Evolutionary conservation across 148 eudicot genomes (phyloP).

Genomic region (Arctostaphylos glauca): DNA sequence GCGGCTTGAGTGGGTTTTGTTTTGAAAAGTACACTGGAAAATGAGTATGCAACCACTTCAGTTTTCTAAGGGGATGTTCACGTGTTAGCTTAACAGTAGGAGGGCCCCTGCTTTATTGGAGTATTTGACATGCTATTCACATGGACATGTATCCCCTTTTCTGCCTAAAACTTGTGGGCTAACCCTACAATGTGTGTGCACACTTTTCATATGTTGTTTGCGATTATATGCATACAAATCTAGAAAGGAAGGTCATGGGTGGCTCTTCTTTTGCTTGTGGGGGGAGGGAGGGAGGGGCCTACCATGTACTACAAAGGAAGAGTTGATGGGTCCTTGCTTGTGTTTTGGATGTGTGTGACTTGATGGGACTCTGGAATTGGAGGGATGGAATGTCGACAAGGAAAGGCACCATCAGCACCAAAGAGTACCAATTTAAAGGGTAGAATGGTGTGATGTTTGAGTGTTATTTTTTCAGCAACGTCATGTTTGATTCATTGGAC

Average conservation of each 20-base stretch:
- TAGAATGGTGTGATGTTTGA: not conserved
- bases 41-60: not conserved
- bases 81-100: not conserved
- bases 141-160: not conserved
- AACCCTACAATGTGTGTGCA: not conserved
- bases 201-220: not conserved
- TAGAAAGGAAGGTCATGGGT: no score
- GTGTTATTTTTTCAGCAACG: not conserved
- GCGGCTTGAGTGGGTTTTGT: not conserved
- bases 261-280: not conserved
- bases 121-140: slow-evolving; percentile 5
- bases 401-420: slow-evolving; percentile 5
- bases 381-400: slow-evolving; percentile 12
- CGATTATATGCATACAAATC: no score
- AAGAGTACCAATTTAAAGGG: not conserved
- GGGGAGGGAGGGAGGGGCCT: no score
- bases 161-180: not conserved
- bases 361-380: not conserved
- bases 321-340: not conserved
- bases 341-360: not conserved
- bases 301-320: not conserved
- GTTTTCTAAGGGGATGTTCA: not conserved
- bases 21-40: not conserved
- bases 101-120: not conserved
- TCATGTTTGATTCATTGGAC: not conserved